phyloP scores from a whole-genome alignment of 176 grass and related monocot species.

The Oryza longistaminata region DNA sequence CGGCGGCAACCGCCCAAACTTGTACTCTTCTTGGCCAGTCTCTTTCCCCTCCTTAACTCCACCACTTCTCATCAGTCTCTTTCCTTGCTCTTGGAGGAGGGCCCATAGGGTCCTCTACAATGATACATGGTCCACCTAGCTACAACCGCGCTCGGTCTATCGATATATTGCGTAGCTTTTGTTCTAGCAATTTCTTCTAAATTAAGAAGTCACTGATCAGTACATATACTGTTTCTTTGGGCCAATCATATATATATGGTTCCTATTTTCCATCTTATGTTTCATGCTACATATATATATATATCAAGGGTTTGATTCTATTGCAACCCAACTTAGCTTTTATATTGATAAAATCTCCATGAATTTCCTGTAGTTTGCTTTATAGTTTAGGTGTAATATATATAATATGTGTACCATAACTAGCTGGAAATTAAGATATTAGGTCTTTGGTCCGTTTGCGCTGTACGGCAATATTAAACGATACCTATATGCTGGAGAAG shows the following conservation, averaged over 20 bases:
- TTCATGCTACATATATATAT: background rate
- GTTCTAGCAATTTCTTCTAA: background rate
- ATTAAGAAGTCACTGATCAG: background rate
- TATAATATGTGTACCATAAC: background rate
- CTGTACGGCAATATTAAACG: background rate
- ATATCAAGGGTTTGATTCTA: background rate
- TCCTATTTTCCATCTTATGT: background rate
- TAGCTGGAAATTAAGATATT: background rate
- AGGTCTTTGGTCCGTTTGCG: too few relatives aligned
- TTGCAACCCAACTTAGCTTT: background rate
- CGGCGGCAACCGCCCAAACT: slow-evolving; percentile 45
- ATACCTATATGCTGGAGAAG: background rate
- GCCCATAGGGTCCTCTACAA: background rate
- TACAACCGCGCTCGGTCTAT: background rate
- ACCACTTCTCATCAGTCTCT: slow-evolving; percentile 3
- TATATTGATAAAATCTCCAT: background rate
- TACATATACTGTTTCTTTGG: background rate
- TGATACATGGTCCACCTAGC: background rate
- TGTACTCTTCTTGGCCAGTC: slow-evolving; percentile 36
- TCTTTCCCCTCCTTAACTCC: slow-evolving; percentile 42
- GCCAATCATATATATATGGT: background rate
- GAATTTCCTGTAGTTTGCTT: background rate
- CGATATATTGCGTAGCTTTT: background rate
- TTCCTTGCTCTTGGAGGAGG: slow-evolving; percentile 5
- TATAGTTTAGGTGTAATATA: background rate